Evolutionary conservation across 805 yeast species (phyloP).

Genomic region (Saccharomycopsis vini): DNA sequence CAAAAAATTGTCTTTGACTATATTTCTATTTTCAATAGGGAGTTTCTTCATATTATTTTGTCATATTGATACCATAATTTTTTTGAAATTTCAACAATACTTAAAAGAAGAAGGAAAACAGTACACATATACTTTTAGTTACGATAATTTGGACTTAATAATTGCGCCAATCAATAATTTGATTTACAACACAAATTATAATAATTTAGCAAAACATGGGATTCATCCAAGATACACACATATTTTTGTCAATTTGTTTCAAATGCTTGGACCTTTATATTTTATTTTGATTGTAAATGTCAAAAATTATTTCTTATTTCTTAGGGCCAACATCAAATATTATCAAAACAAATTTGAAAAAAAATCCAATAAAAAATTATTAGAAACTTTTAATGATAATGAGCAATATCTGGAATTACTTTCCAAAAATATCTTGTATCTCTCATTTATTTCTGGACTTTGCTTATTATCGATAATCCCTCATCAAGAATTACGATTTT

Average conservation of each 20-base stretch:
- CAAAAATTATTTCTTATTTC: slow-evolving; percentile 9
- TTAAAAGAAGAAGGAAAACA: neutral
- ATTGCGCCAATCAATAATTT: slow-evolving; percentile 75
- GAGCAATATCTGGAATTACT: slow-evolving; percentile 7
- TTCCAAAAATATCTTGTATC: slow-evolving; percentile 43
- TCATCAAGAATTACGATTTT: slow-evolving; percentile 90
- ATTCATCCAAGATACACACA: slow-evolving; percentile 75
- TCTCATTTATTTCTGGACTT: slow-evolving; percentile 56
- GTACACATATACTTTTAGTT: neutral
- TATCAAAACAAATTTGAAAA: neutral
- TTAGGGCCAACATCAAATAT: slow-evolving; percentile 1
- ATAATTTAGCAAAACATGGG: slow-evolving; percentile 72
- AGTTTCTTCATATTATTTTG: slow-evolving; percentile 33
- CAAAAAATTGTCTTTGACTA: slow-evolving; percentile 18
- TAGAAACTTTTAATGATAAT: neutral
- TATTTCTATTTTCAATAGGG: slow-evolving; percentile 29
- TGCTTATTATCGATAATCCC: slow-evolving; percentile 59
- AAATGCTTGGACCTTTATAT: slow-evolving; percentile 66
- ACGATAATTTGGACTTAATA: slow-evolving; percentile 26
- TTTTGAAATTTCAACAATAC: neutral
- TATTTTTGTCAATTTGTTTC: slow-evolving; percentile 65
- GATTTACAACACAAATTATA: slow-evolving; percentile 49
- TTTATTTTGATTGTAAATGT: slow-evolving; percentile 12
- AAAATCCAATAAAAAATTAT: neutral
- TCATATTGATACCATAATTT: slow-evolving; percentile 42